Evolutionary conservation across 257 asterid genomes (phyloP), one percentile per base, ranked within the genome.

Genomic region (Nemophila menziesii): DNA sequence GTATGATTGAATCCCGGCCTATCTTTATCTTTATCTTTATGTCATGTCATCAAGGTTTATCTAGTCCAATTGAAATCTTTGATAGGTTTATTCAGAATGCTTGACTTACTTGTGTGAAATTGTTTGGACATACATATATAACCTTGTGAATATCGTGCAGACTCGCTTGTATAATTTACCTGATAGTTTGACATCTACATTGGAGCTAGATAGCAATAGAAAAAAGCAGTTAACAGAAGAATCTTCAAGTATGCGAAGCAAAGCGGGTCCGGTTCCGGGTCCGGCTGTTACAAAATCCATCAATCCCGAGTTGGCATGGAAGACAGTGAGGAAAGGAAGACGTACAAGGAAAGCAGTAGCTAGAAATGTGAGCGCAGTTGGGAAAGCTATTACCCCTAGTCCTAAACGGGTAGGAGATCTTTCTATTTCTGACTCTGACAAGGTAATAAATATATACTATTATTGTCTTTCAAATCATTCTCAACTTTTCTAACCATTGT

Each of bases 371-470:
- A 80, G 70, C 39, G 55, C 63, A 50, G 54, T 37, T 49, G 55
- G 62, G 16, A 73, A 68, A 48, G 58, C 36, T 26, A 58, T 62
- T 51, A 58, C 58, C 46, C 51, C 33, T 51, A 77, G 82, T 59
- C 93, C 92, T 20, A 75, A 80, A 54, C 75, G 87, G 60, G 85
- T 80, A 11, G 80, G 82, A 33, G 86, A 75, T 52, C 70, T 76
- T 63, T 68, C 79, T 16, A 76, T 73, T 40, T 80, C 85, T 39
- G 92, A 78, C 54, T 75, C 80, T 16, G 93, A 85, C 46, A 86
- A 79, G 83, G 94, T 77, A 62, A 39, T 11, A 44, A 6, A 29
- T 57, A 36, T 23, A 20, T 11, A 14, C 42, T 11, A 8, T 19
- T 39, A 24, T 16, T 20, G 7, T 21, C 44, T 18, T 43, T 24